Conservation (phyloP, 2,329 filamentous ascomycete genomes). For the Aspergillus melleus region DNA sequence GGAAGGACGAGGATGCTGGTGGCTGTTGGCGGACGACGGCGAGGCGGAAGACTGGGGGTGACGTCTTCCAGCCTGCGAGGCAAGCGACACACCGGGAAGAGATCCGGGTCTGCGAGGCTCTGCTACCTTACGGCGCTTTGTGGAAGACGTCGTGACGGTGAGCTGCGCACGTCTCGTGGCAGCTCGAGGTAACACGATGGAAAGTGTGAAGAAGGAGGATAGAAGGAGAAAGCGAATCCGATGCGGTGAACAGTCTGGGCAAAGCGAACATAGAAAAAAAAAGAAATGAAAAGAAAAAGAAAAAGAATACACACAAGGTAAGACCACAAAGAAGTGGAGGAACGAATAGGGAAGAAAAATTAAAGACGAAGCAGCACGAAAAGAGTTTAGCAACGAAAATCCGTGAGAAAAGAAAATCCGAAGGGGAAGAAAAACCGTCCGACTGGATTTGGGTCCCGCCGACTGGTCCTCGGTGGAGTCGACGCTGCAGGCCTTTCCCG, state of each 20-base stretch:
- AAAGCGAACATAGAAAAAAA: not conserved
- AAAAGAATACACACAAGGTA: not conserved
- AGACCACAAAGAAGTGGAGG: no score
- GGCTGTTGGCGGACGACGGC: not conserved
- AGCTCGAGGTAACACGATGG: slow-evolving; percentile 39
- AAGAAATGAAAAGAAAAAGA: not conserved
- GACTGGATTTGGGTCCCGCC: no score
- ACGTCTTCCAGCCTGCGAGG: slow-evolving; percentile 38
- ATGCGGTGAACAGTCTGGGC: not conserved
- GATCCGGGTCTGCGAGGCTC: slow-evolving; percentile 42
- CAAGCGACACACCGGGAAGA: slow-evolving; percentile 28
- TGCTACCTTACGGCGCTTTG: slow-evolving; percentile 51
- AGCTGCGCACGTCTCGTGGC: slow-evolving; percentile 47
- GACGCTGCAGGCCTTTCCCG: no score
- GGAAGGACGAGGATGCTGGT: slow-evolving; percentile 15
- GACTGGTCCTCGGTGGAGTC: not conserved
- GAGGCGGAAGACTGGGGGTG: slow-evolving; percentile 24
- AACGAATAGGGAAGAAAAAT: not conserved
- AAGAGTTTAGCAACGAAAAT: not conserved
- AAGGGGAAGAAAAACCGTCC: no score
- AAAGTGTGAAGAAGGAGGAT: not conserved
- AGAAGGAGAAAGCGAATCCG: not conserved
- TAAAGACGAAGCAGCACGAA: not conserved
- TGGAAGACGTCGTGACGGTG: slow-evolving; percentile 51
- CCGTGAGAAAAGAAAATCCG: not conserved